phyloP scores from a whole-genome alignment of 2,329 filamentous ascomycete species.

The Clonostachys rosea region DNA sequence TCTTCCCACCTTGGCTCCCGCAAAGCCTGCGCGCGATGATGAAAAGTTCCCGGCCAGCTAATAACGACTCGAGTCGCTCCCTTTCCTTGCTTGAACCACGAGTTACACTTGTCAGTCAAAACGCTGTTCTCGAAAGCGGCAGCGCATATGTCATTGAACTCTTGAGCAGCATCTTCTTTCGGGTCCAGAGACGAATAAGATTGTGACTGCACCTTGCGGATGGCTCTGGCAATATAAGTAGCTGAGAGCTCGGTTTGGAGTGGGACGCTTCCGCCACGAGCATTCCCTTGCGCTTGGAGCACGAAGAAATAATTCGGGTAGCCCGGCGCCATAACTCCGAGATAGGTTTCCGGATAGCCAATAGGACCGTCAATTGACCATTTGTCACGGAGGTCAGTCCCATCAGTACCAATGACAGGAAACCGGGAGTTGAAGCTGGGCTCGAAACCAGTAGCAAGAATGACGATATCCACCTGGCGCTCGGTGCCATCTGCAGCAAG shows the following conservation, averaged over 20 bases:
- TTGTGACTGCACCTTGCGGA: background rate
- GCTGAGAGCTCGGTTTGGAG: background rate
- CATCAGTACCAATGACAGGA: slow-evolving; percentile 36
- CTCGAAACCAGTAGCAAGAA: slow-evolving; percentile 16
- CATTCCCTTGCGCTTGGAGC: background rate
- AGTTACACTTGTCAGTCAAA: background rate
- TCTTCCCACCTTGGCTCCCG: slow-evolving; percentile 49
- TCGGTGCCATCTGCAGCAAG: slow-evolving; percentile 41
- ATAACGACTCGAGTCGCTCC: background rate
- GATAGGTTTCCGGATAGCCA: slow-evolving; percentile 14
- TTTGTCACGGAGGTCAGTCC: slow-evolving; percentile 16
- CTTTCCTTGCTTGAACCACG: background rate
- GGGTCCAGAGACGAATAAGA: background rate
- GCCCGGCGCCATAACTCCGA: slow-evolving; percentile 16
- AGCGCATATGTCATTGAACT: background rate
- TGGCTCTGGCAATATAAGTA: background rate
- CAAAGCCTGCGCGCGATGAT: slow-evolving; percentile 30
- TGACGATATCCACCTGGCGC: slow-evolving; percentile 11
- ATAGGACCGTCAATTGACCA: slow-evolving; percentile 14
- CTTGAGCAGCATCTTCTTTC: background rate
- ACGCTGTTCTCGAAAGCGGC: background rate
- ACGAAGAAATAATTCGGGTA: slow-evolving; percentile 17
- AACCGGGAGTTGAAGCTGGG: slow-evolving; percentile 24
- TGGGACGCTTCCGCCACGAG: background rate
- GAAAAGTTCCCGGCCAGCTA: background rate